phyloP scores from a whole-genome alignment of 75 land plant genomes.

The Pinus tabuliformis region DNA sequence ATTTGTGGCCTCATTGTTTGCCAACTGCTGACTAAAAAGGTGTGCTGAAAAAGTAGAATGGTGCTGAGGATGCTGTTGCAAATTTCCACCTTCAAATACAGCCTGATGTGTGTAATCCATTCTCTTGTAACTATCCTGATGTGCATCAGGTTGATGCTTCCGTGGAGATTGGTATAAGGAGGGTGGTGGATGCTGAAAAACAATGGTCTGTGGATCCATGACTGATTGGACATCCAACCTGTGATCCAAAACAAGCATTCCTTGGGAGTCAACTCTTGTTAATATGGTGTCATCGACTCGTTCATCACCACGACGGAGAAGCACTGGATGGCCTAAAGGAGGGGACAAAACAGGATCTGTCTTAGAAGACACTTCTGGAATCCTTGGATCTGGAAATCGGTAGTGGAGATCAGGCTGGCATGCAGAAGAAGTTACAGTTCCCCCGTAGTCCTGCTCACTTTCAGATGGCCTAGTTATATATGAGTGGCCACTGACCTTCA shows the following conservation, averaged over 20 bases:
- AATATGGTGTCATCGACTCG: slow-evolving; percentile 17
- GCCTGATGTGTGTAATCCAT: background rate
- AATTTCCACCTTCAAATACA: background rate
- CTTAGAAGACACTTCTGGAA: background rate
- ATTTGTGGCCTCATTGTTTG: background rate
- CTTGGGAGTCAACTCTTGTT: slow-evolving; percentile 28
- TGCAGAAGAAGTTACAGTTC: background rate
- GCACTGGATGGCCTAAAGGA: background rate
- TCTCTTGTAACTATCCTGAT: background rate
- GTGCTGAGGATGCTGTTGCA: background rate
- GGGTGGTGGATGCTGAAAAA: background rate
- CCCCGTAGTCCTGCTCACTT: background rate
- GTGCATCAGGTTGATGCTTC: background rate
- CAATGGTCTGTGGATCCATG: background rate
- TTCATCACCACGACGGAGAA: background rate
- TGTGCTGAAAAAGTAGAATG: background rate
- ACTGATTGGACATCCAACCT: background rate
- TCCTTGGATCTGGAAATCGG: background rate
- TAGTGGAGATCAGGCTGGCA: background rate
- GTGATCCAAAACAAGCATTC: slow-evolving; percentile 7
- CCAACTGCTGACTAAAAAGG: background rate
- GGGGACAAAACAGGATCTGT: background rate
- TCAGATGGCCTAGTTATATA: background rate
- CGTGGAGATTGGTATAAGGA: background rate
- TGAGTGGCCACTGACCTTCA: background rate